Evolutionary conservation across 768 basidiomycete species (phyloP).

Genomic region (Gyrodon lividus): DNA sequence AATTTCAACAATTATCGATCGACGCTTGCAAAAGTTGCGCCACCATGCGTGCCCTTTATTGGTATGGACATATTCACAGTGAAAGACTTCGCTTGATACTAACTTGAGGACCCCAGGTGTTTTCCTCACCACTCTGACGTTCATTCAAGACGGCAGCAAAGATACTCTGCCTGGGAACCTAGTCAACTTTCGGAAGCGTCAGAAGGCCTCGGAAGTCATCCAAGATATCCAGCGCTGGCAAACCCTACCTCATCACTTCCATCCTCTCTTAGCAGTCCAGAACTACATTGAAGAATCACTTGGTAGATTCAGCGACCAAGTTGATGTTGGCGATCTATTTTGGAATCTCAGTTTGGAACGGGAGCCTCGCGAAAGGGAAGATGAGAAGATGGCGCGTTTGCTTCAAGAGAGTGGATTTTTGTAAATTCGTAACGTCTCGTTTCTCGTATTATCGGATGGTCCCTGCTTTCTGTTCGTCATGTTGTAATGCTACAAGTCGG

Average conservation of each 20-base stretch:
- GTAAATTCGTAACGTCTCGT: slow-evolving; percentile 31
- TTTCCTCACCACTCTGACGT: slow-evolving; percentile 94
- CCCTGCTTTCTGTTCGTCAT: slow-evolving; percentile 5
- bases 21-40: slow-evolving; percentile 76
- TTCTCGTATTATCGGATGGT: slow-evolving; percentile 5
- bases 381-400: slow-evolving; percentile 92
- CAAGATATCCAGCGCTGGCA: slow-evolving; percentile 97
- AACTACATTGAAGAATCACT: slow-evolving; percentile 79
- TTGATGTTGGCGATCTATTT: slow-evolving; percentile 70
- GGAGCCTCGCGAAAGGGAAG: slow-evolving; percentile 93
- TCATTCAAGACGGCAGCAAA: slow-evolving; percentile 95
- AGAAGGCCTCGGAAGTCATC: slow-evolving; percentile 94
- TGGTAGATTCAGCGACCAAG: slow-evolving; percentile 63
- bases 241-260: slow-evolving; percentile 84
- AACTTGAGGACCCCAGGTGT: slow-evolving; percentile 57
- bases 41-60: slow-evolving; percentile 96
- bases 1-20: slow-evolving; percentile 93
- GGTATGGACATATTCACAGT: slow-evolving; percentile 49
- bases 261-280: slow-evolving; percentile 61
- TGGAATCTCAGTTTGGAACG: slow-evolving; percentile 85
- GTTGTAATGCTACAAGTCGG: slow-evolving; percentile 23
- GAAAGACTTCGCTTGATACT: background rate
- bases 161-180: slow-evolving; percentile 76
- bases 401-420: slow-evolving; percentile 88
- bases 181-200: slow-evolving; percentile 95